Evolutionary conservation across 2,329 filamentous ascomycete genomes (phyloP).

Genomic region (Colletotrichum abscissum): DNA sequence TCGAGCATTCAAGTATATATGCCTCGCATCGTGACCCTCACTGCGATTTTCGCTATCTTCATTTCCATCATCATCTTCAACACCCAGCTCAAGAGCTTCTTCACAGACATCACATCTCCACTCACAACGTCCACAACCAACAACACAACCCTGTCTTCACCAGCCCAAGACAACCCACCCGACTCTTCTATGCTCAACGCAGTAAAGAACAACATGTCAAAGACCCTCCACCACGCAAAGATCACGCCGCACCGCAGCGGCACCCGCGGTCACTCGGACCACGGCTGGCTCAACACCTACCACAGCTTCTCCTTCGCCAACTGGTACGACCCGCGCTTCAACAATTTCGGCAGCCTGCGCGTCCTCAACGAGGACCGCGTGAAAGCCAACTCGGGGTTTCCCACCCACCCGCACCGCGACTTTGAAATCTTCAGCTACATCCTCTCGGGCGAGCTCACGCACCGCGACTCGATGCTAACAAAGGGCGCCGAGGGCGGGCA

Average conservation of each 20-base stretch:
- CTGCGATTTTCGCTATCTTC: conserved; percentile 50
- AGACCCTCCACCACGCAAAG: conserved; percentile 73
- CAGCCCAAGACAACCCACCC: conserved; percentile 17
- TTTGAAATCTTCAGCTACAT: conserved; percentile 94
- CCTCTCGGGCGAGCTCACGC: conserved; percentile 85
- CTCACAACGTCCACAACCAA: conserved; percentile 37
- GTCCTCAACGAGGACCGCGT: conserved; percentile 93
- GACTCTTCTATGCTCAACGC: conserved; percentile 46
- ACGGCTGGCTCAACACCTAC: conserved; percentile 89
- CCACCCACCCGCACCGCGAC: conserved; percentile 85
- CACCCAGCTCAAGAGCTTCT: conserved; percentile 40
- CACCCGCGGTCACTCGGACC: conserved; percentile 79
- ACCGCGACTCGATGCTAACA: conserved; percentile 86
- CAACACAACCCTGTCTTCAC: conserved; percentile 31
- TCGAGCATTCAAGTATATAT: conserved; percentile 48
- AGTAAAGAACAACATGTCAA: conserved; percentile 67
- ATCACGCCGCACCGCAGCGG: conserved; percentile 80
- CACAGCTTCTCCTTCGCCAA: conserved; percentile 88
- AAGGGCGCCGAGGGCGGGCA: conserved; percentile 71
- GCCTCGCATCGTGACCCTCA: conserved; percentile 45
- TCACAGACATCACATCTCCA: conserved; percentile 39
- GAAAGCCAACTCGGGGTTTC: conserved; percentile 78
- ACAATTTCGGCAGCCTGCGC: conserved; percentile 79
- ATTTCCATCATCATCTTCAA: conserved; percentile 50
- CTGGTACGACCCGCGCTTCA: conserved; percentile 74